A percentile compares a stretch with the other conserved stretches of the same genome.
These are phyloP conservation scores for Epichloe hybrida DNA, from an alignment of 2,329 filamentous ascomycete species.

Conservation along the genomic window DNA sequence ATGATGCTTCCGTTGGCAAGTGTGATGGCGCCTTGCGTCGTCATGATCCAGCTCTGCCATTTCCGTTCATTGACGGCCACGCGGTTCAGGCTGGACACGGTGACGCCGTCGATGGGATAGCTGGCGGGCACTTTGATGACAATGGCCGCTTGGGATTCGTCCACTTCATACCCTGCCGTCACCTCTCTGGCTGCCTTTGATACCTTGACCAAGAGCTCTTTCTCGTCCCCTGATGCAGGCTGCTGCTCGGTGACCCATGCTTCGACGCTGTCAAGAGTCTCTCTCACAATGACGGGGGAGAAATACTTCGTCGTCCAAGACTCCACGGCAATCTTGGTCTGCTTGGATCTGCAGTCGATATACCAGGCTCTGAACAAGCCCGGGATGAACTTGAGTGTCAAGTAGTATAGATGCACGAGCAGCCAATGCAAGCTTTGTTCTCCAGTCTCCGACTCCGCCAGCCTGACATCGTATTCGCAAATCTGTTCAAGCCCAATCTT, in stretches of 20 bases:
- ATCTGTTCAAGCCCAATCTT: constrained; percentile 46
- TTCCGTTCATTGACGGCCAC: constrained; percentile 83
- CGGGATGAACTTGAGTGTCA: constrained; percentile 62
- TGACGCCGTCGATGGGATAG: constrained; percentile 70
- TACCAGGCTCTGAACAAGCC: constrained; percentile 76
- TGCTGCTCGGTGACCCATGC: constrained; percentile 49
- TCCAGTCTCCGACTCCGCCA: constrained; percentile 43
- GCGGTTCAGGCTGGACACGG: constrained; percentile 63
- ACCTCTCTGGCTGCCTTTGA: constrained; percentile 61
- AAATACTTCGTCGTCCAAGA: constrained; percentile 77
- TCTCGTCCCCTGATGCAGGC: constrained; percentile 33
- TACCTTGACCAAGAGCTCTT: constrained; percentile 54
- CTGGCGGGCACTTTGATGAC: constrained; percentile 65
- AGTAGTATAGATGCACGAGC: constrained; percentile 74
- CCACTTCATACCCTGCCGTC: constrained; percentile 71
- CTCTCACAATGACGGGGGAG: constrained; percentile 53
- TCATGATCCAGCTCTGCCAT: constrained; percentile 84
- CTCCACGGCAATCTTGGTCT: constrained; percentile 68
- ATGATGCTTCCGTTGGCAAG: constrained; percentile 83
- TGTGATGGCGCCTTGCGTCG: constrained; percentile 82
- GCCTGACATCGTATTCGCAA: constrained; percentile 35
- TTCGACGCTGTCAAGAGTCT: constrained; percentile 54
- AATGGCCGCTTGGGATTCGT: constrained; percentile 75
- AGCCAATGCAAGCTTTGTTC: constrained; percentile 73
- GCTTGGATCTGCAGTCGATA: constrained; percentile 66